Conservation (phyloP, 2,329 filamentous ascomycete species). For the Paracoccidioides brasiliensis region DNA sequence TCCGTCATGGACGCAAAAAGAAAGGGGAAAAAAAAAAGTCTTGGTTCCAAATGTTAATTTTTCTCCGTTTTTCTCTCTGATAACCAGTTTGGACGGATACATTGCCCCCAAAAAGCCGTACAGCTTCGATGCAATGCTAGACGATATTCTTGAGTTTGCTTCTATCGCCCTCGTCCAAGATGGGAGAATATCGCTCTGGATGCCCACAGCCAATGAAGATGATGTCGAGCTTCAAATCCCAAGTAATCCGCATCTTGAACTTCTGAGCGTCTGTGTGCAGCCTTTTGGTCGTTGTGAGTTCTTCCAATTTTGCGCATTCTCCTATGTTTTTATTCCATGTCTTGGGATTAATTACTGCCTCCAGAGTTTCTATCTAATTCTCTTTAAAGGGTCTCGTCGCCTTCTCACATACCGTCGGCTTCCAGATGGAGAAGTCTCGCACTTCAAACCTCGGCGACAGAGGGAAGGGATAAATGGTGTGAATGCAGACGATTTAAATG, state of each 20-base stretch:
- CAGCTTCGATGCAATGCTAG: constrained; percentile 77
- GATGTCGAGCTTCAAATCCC: constrained; percentile 66
- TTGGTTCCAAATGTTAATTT: not conserved
- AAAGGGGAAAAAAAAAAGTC: not conserved
- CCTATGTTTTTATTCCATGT: not conserved
- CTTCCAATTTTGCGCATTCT: not conserved
- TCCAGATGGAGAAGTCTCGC: constrained; percentile 39
- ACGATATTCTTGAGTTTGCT: constrained; percentile 78
- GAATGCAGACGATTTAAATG: constrained; percentile 54
- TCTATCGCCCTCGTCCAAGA: constrained; percentile 60
- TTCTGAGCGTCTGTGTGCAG: constrained; percentile 68
- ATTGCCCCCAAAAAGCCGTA: constrained; percentile 86
- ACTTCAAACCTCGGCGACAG: constrained; percentile 21
- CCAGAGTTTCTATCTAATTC: not conserved
- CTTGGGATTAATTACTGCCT: not conserved
- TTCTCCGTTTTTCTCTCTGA: not conserved
- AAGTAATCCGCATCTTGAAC: constrained; percentile 58
- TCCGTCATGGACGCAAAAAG: not conserved
- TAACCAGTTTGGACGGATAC: constrained; percentile 47
- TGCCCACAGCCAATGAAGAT: constrained; percentile 78
- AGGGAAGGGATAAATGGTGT: constrained; percentile 27
- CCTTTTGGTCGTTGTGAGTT: constrained; percentile 71
- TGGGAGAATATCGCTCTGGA: constrained; percentile 86
- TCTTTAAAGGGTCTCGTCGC: constrained; percentile 61
- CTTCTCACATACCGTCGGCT: constrained; percentile 74